These are phyloP conservation scores for Murraya paniculata DNA, from an alignment of 345 rosid species.

Conservation along the genomic window DNA sequence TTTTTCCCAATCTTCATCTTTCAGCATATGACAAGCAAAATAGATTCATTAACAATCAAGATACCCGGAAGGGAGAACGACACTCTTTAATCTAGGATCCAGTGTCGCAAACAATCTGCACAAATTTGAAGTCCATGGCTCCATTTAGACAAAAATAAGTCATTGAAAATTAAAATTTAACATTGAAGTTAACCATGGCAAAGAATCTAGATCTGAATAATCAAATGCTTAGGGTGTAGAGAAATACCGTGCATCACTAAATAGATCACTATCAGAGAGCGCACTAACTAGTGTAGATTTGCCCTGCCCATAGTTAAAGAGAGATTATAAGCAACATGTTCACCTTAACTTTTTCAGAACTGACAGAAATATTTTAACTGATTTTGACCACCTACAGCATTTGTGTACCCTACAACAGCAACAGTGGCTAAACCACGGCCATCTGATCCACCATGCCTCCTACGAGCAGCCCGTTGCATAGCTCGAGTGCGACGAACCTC, in stretches of 20 bases:
- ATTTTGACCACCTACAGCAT: conserved; percentile 68
- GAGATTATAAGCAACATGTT: neutral
- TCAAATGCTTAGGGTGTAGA: conserved; percentile 16
- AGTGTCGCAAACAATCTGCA: conserved; percentile 82
- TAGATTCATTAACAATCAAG: neutral
- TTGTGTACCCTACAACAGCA: conserved; percentile 96
- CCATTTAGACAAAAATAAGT: conserved; percentile 12
- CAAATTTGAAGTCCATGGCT: conserved; percentile 9
- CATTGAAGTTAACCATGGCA: neutral
- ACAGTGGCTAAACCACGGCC: conserved; percentile 62
- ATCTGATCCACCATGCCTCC: conserved; percentile 46
- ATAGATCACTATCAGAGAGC: conserved; percentile 68
- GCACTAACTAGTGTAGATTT: conserved; percentile 82
- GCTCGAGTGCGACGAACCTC: conserved; percentile 85
- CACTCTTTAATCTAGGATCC: conserved; percentile 72
- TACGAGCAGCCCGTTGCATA: conserved; percentile 81
- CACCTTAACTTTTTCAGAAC: conserved; percentile 3
- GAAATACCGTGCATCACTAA: conserved; percentile 75
- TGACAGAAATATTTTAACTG: conserved; percentile 5
- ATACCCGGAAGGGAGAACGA: conserved; percentile 77
- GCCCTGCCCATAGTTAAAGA: conserved; percentile 47
- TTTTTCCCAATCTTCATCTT: neutral
- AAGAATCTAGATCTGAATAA: conserved; percentile 3
- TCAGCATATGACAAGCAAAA: neutral
- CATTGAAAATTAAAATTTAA: neutral